A percentile compares a stretch with the other conserved stretches of the same genome.
phyloP scores from a whole-genome alignment of 1,284 basidiomycete species.

The Puccinia triticina region DNA sequence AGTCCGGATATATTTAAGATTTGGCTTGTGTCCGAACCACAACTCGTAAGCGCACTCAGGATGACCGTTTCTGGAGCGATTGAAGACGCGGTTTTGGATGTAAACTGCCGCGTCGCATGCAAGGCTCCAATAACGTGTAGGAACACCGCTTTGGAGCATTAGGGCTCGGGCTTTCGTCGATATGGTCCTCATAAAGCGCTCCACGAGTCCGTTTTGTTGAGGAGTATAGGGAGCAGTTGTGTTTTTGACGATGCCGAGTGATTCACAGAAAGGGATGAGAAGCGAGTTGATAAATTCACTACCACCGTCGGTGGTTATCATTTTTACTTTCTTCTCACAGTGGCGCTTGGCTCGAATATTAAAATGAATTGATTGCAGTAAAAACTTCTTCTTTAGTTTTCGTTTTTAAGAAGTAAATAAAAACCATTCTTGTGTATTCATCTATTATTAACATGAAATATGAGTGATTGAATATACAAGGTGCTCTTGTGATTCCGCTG shows the following conservation, averaged over 20 bases:
- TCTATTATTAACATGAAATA: not conserved
- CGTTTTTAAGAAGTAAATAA: not conserved
- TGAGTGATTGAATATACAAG: not conserved
- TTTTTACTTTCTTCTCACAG: not conserved
- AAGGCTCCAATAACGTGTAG: not conserved
- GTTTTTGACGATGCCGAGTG: not conserved
- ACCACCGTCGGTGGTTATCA: not conserved
- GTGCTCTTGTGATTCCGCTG: not conserved
- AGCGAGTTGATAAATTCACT: not conserved
- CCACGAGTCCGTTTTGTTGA: not conserved
- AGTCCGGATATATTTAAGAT: not conserved
- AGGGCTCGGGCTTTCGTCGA: not conserved
- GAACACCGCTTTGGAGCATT: not conserved
- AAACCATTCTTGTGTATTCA: not conserved
- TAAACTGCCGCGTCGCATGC: not conserved
- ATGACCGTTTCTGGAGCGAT: not conserved
- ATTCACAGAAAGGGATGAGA: not conserved
- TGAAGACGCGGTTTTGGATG: not conserved
- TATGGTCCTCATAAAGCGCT: not conserved
- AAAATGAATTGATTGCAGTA: not conserved
- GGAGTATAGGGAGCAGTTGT: not conserved
- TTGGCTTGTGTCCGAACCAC: not conserved
- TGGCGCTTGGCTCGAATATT: not conserved
- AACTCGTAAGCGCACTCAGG: not conserved
- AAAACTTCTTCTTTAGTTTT: not conserved